These are phyloP conservation scores for Fusarium tjaetaba DNA, from an alignment of 2,329 filamentous ascomycete genomes.

Conservation along the genomic window DNA sequence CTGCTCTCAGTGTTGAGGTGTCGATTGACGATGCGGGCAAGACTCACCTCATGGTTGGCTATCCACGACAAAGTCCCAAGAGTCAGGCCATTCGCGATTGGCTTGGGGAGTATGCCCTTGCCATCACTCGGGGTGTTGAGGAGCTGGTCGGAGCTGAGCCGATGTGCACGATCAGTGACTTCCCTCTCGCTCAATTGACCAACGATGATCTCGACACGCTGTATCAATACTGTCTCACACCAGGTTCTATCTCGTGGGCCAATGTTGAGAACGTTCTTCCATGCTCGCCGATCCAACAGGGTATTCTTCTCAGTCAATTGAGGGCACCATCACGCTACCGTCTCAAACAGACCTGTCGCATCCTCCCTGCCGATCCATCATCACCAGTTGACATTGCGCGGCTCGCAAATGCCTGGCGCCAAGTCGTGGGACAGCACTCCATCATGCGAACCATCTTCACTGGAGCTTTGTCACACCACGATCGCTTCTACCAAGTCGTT, in stretches of 20 bases:
- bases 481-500: not conserved
- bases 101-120: not conserved
- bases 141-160: not conserved
- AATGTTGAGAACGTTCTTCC: not conserved
- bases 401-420: not conserved
- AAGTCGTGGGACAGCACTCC: not conserved
- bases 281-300: not conserved
- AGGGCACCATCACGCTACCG: not conserved
- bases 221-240: not conserved
- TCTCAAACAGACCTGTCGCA: not conserved
- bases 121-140: not conserved
- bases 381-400: not conserved
- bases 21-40: not conserved
- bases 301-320: not conserved
- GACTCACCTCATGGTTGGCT: not conserved
- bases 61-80: not conserved
- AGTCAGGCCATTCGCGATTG: not conserved
- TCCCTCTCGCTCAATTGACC: not conserved
- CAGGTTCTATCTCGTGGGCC: not conserved
- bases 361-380: not conserved
- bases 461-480: not conserved
- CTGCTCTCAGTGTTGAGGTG: not conserved
- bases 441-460: constrained; percentile 1
- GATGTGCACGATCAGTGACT: not conserved
- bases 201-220: not conserved